Evolutionary conservation across 352 stramenopile species (phyloP).

Genomic region (Phytophthora boehmeriae): DNA sequence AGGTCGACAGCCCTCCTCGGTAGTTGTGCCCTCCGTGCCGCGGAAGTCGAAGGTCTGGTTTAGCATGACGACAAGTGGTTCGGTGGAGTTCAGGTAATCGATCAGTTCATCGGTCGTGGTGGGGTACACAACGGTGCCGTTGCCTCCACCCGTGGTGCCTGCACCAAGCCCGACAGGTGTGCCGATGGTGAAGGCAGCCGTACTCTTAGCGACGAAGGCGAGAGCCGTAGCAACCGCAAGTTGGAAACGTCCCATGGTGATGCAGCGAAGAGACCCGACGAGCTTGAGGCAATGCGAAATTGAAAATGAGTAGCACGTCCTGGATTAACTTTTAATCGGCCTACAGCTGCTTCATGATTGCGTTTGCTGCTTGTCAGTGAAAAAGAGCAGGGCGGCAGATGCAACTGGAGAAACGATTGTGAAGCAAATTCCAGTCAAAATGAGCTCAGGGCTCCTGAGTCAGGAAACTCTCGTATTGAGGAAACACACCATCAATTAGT

Average conservation of each 20-base stretch:
- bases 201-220: slow-evolving; percentile 2
- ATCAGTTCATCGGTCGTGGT: slow-evolving; percentile 32
- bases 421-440: neutral
- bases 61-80: slow-evolving; percentile 38
- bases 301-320: slow-evolving; percentile 2
- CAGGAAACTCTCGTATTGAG: no score
- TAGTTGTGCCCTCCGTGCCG: slow-evolving; percentile 36
- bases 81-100: slow-evolving; percentile 22
- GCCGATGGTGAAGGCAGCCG: slow-evolving; percentile 12
- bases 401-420: slow-evolving; percentile 33
- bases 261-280: neutral
- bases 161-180: slow-evolving; percentile 22
- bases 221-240: slow-evolving; percentile 4
- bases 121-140: slow-evolving; percentile 27
- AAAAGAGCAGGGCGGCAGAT: slow-evolving; percentile 1
- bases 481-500: no score
- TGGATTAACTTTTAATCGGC: neutral
- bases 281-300: slow-evolving; percentile 14
- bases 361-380: no score
- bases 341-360: no score
- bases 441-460: neutral
- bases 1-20: slow-evolving; percentile 35
- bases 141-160: slow-evolving; percentile 34
- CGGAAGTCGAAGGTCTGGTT: slow-evolving; percentile 43
- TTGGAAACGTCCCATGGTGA: slow-evolving; percentile 8